Evolutionary conservation across 306 rosid genomes (phyloP), one percentile per base, ranked within the genome.

Genomic region (Trifolium repens): DNA sequence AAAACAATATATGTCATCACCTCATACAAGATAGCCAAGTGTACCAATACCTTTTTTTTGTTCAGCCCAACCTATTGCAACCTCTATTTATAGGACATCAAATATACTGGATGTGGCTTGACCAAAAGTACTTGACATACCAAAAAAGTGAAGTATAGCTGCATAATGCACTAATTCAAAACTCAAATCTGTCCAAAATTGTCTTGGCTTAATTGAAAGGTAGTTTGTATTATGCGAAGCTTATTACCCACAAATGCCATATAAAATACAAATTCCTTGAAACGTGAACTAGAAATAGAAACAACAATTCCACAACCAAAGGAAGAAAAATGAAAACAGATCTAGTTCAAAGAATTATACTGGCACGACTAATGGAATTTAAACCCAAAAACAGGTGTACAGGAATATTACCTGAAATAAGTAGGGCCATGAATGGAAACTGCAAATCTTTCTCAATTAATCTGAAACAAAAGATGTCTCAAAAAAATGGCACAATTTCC

Each of bases 341-440:
- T 52, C 55, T 44, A 66, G 65, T 37, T 26, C 46, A 67, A 57
- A 62, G 81, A 70, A 83, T 60, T 63, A 69, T 63, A 64, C 53
- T 19, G 39, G 43, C 73, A 78, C 8, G 42, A 64, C 37, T 19
- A 40, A 46, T 4, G 22, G 69, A 57, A 43, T 22, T 35, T 37
- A 62, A 27, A 53, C 7, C 39, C 73, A 47, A 52, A 54, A 74
- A 22, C 2, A 43, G 53, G 62, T 46, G 66, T 61, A 61, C 6
- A 4, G 9, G 39, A 78, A 44, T 76, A 67, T 84, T 74, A 87
- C 97, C 96, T 72, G 97, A 94, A 84, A 94, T 89, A 71, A 94
- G 98, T 84, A 94, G 78, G 69, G 89, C 96, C 88, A 90, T 70
- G 85, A 94, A 94, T 49, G 98, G 98, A 85, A 94, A 91, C 79